Base-by-base conservation (phyloP, 768 basidiomycete species). In the Tulasnella calospora region DNA sequence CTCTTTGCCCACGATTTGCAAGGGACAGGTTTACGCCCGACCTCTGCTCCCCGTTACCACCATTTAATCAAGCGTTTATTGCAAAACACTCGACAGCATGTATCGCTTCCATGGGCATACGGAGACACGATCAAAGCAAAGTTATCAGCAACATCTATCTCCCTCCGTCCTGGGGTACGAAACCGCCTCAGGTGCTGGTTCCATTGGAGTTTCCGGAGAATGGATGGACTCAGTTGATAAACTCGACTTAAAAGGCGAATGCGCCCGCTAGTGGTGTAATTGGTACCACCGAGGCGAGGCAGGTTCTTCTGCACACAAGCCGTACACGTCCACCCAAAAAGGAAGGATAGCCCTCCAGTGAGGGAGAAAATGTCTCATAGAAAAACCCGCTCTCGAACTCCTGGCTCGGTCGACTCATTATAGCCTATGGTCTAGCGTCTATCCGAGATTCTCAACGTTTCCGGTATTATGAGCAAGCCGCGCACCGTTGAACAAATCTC, bases 361-460 rank as follows among this genome's bases (percentile, higher is more conserved):
- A 80, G 80, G 19, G 79, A 80, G 80, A 55, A 57, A 19, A 4
- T 1, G 12, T 23, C 35, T 35, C 3, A 27, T 40, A 12, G 78
- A 38, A 8, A n/a, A 44, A 38, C 40, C 40, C 67, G 35, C 61
- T 40, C 8, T 38, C 3, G 38, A 38, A n/a, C 46, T 17, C 47
- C 33, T 76, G n/a, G 81, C 76, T 33, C 46, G 19, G 46, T 47
- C 46, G 46, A 17, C 15, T 19, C 7, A 72, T 67, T 47, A 19
- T 17, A 7, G 8, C 46, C 78, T 80, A 36, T 79, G 27, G 73
- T 71, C 40, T 27, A 98, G 97, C 92, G 95, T 13, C 87, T 99
- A 30, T 89, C 90, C 4, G 89, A 88, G 94, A 91, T 98, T 79
- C 86, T 98, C 81, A 95, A 98, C 83, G 83, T 96, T 17, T 85